phyloP scores from a whole-genome alignment of 2,329 filamentous ascomycete genomes.

The Nigrograna mackinnonii region DNA sequence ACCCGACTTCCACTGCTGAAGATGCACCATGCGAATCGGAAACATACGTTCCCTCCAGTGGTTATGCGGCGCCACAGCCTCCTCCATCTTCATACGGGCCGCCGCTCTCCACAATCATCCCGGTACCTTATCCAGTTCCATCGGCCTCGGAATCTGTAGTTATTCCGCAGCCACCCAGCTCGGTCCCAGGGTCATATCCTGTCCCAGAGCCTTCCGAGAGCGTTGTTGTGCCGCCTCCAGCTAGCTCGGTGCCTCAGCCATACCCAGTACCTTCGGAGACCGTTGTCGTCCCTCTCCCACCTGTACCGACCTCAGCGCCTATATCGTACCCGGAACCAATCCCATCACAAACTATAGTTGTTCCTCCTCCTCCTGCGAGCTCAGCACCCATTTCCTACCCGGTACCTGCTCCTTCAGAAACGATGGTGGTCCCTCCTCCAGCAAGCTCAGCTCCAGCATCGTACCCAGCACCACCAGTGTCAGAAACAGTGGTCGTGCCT shows the following conservation, averaged over 20 bases:
- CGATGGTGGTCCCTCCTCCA: conserved; percentile 3
- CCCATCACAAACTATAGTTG: not conserved
- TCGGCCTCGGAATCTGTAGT: not conserved
- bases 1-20: not conserved
- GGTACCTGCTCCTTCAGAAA: not conserved
- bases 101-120: not conserved
- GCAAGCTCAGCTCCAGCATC: not conserved
- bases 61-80: not conserved
- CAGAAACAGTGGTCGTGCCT: conserved; percentile 5
- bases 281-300: not conserved
- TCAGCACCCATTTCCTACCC: not conserved
- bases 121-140: not conserved
- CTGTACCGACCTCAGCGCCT: not conserved
- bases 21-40: not conserved
- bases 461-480: conserved; percentile 2
- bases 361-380: not conserved
- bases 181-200: not conserved
- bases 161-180: not conserved
- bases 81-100: not conserved
- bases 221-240: not conserved
- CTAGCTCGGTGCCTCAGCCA: not conserved
- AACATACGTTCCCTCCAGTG: not conserved
- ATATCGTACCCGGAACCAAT: not conserved
- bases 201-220: not conserved
- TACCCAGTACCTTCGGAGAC: not conserved